Percentiles rank a stretch among this genome's conserved stretches.
Conservation (phyloP, 2,329 filamentous ascomycete species). For the Sporothrix dimorphospora region DNA sequence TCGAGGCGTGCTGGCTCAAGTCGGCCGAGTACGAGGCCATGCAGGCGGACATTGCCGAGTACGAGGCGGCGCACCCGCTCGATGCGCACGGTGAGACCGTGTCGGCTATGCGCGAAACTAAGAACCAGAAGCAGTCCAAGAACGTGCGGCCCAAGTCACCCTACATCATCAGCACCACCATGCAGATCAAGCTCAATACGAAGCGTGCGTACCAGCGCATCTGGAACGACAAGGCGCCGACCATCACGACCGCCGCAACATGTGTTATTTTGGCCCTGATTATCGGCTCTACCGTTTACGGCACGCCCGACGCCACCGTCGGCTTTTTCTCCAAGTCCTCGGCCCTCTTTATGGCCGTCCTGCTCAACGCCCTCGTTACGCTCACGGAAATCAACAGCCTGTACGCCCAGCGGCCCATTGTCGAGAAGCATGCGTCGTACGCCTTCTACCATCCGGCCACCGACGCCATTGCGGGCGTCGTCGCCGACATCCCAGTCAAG, state of each 20-base stretch:
- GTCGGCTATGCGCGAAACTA: conserved; percentile 55
- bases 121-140: conserved; percentile 62
- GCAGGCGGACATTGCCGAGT: conserved; percentile 59
- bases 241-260: conserved; percentile 80
- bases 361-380: conserved; percentile 83
- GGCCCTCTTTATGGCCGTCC: conserved; percentile 82
- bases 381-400: conserved; percentile 83
- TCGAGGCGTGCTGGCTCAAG: conserved; percentile 61
- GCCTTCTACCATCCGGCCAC: conserved; percentile 92
- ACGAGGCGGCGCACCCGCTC: conserved; percentile 54
- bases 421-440: conserved; percentile 86
- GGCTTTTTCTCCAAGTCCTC: conserved; percentile 66
- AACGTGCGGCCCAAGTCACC: conserved; percentile 71
- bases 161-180: conserved; percentile 70
- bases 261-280: conserved; percentile 60
- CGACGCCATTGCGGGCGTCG: conserved; percentile 82
- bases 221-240: conserved; percentile 71
- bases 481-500: conserved; percentile 85
- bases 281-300: conserved; percentile 33
- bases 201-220: conserved; percentile 79
- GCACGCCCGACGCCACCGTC: conserved; percentile 34
- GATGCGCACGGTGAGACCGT: conserved; percentile 47
- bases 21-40: conserved; percentile 56
- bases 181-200: conserved; percentile 55
- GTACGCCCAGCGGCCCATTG: conserved; percentile 86